Conservation (phyloP, 129 eudicot species). For the Arctium lappa region DNA sequence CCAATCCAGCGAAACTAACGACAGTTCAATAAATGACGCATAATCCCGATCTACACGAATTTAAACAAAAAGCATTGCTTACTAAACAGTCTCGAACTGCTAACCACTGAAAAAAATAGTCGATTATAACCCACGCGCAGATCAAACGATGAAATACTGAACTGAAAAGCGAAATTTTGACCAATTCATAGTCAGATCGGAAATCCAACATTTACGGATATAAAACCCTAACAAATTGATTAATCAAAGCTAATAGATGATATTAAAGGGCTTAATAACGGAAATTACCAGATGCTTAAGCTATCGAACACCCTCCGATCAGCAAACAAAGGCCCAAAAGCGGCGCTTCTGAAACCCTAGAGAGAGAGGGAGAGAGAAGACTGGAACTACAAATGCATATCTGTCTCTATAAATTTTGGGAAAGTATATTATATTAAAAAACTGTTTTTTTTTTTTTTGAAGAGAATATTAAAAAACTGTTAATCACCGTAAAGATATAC, state of each 20-base stretch:
- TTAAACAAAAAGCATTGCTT: not conserved
- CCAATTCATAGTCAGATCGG: constrained; percentile 14
- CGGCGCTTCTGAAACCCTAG: constrained; percentile 89
- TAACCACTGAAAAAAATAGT: not conserved
- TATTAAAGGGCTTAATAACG: not conserved
- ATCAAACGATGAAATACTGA: constrained; percentile 1
- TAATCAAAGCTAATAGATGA: not conserved
- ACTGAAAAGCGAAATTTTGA: not conserved
- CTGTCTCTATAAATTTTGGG: constrained; percentile 24
- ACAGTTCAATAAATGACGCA: not conserved
- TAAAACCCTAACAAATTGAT: constrained; percentile 20
- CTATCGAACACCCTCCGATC: constrained; percentile 34
- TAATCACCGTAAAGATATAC: constrained; percentile 7
- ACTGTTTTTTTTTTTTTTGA: not conserved
- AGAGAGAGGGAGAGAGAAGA: constrained; percentile 36
- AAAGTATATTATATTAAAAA: constrained; percentile 10
- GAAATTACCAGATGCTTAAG: constrained; percentile 30
- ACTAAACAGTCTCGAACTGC: constrained; percentile 19
- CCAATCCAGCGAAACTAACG: not conserved
- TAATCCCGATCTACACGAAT: constrained; percentile 10
- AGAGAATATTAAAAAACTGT: not conserved
- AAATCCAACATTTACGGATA: constrained; percentile 15
- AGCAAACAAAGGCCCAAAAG: constrained; percentile 28
- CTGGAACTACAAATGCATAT: constrained; percentile 23
- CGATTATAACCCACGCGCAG: not conserved